Evolutionary conservation across 176 grass and related monocot genomes (phyloP).

Genomic region (Bonia amplexicaulis): DNA sequence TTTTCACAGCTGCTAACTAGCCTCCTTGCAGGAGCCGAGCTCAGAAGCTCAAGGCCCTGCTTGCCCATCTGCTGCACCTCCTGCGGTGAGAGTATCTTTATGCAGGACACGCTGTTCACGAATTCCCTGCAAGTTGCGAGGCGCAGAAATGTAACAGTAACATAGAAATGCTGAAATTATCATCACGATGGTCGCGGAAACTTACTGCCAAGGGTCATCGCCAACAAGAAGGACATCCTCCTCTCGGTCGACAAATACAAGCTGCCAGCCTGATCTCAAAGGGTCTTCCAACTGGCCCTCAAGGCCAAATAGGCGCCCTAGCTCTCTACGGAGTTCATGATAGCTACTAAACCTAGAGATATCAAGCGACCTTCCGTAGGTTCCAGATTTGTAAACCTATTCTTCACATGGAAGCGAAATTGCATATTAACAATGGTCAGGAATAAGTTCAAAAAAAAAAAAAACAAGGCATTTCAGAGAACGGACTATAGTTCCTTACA

Average conservation of each 20-base stretch:
- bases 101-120: constrained; percentile 84
- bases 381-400: constrained; percentile 94
- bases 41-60: constrained; percentile 67
- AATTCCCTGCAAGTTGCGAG: constrained; percentile 66
- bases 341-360: constrained; percentile 94
- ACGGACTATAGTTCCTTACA: neutral
- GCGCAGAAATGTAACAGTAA: neutral
- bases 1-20: constrained; percentile 62
- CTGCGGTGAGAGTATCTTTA: constrained; percentile 92
- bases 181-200: neutral
- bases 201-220: constrained; percentile 96
- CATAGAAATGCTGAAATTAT: neutral
- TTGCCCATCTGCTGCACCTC: constrained; percentile 95
- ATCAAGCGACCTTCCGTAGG: constrained; percentile 79
- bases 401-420: constrained; percentile 20
- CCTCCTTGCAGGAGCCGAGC: constrained; percentile 45
- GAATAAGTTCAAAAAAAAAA: neutral
- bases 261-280: constrained; percentile 99
- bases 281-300: constrained; percentile 96
- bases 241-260: constrained; percentile 99
- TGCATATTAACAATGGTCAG: neutral
- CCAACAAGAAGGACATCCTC: constrained; percentile 91
- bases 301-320: constrained; percentile 85
- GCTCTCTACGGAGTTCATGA: constrained; percentile 68
- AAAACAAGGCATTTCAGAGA: neutral